Conservation (phyloP, 495 filamentous ascomycete species). For the Xylaria venustula region DNA sequence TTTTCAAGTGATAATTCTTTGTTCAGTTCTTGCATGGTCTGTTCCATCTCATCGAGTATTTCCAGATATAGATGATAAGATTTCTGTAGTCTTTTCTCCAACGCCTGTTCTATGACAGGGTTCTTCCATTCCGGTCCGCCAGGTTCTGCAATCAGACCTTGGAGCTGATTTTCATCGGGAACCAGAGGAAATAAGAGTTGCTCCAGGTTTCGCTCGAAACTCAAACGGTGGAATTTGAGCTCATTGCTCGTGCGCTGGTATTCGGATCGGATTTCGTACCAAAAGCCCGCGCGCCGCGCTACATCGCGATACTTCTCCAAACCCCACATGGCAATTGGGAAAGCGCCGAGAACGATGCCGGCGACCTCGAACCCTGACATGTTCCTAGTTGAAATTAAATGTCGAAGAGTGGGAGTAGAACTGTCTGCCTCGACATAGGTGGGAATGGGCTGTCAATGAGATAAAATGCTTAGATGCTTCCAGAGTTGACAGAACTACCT, state of each 20-base stretch:
- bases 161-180: not conserved
- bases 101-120: not conserved
- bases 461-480: no score
- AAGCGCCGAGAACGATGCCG: slow-evolving; percentile 29
- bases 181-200: not conserved
- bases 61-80: slow-evolving; percentile 20
- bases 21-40: not conserved
- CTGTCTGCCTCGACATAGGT: no score
- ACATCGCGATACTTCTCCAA: not conserved
- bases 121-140: slow-evolving; percentile 15
- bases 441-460: no score
- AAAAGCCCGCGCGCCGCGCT: not conserved
- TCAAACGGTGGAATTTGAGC: not conserved
- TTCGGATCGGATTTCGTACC: not conserved
- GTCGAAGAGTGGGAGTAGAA: no score
- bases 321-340: slow-evolving; percentile 18
- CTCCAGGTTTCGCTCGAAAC: not conserved
- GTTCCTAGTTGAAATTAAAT: no score
- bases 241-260: not conserved
- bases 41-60: slow-evolving; percentile 7
- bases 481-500: no score
- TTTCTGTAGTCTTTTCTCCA: slow-evolving; percentile 6
- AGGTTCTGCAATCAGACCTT: slow-evolving; percentile 8
- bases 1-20: not conserved
- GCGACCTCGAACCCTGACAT: slow-evolving; percentile 37